Percentiles rank a stretch among this genome's conserved stretches.
Evolutionary conservation across 164 flowering plant genomes (phyloP).

Genomic region (Sextonia rubra): DNA sequence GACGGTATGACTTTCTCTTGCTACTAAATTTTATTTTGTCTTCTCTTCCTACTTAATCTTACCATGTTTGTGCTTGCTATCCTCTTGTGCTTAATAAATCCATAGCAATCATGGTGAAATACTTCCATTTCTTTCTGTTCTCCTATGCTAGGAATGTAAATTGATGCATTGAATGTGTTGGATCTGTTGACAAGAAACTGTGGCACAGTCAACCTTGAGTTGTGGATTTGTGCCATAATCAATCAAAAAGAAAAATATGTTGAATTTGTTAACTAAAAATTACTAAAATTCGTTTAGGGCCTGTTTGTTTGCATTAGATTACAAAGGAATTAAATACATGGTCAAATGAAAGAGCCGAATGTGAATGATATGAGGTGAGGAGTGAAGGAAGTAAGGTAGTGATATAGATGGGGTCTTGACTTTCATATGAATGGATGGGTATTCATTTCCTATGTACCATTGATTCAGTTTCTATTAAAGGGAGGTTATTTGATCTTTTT

Average conservation of each 20-base stretch:
- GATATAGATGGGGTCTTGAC: too few species aligned
- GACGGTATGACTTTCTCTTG: constrained; percentile 36
- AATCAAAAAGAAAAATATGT: not conserved
- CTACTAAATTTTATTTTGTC: not conserved
- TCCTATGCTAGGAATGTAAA: not conserved
- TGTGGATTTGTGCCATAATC: not conserved
- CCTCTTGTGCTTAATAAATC: not conserved
- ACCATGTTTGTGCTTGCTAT: not conserved
- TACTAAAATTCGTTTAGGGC: too few species aligned
- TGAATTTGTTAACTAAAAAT: not conserved
- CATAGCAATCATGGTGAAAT: too few species aligned
- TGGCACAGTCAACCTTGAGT: too few species aligned
- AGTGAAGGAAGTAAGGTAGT: too few species aligned
- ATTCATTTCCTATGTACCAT: too few species aligned
- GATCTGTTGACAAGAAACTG: not conserved
- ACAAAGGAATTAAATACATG: not conserved
- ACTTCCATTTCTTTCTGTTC: not conserved
- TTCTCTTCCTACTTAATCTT: not conserved
- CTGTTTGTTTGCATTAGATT: not conserved
- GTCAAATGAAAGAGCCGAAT: too few species aligned
- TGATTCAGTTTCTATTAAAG: too few species aligned
- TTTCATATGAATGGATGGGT: too few species aligned
- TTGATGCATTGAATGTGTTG: not conserved
- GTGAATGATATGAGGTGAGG: too few species aligned
- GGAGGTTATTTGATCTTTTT: too few species aligned